Evolutionary conservation across 176 grass and related monocot species (phyloP).

Genomic region (Zea luxurians): DNA sequence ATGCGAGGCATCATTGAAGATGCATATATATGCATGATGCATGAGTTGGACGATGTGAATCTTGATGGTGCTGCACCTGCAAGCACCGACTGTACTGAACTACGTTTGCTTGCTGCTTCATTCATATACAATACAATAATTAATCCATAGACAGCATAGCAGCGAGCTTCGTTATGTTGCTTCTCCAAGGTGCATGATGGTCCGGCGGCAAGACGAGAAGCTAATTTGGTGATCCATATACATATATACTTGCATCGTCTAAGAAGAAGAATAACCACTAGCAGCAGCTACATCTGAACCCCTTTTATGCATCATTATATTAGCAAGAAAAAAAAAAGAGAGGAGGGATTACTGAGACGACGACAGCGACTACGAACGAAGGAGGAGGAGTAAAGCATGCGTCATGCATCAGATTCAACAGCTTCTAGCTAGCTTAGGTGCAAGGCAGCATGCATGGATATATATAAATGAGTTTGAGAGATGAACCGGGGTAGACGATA

Average conservation of each 20-base stretch:
- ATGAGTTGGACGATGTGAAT: constrained; percentile 66
- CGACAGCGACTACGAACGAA: too few species aligned
- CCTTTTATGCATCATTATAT: not conserved
- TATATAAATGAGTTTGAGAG: not conserved
- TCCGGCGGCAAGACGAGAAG: not conserved
- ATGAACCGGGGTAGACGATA: not conserved
- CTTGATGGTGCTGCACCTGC: constrained; percentile 90
- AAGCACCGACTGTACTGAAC: constrained; percentile 49
- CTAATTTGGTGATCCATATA: not conserved
- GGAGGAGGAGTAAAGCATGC: not conserved
- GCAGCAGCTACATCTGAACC: not conserved
- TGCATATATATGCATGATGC: not conserved
- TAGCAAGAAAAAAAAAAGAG: too few species aligned
- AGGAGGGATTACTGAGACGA: not conserved
- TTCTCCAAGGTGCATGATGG: not conserved
- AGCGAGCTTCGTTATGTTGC: too few species aligned
- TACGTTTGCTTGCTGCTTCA: not conserved
- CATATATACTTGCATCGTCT: not conserved
- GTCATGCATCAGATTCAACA: not conserved
- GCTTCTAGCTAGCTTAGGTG: not conserved
- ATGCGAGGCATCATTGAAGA: not conserved
- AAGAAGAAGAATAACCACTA: not conserved
- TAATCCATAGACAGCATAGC: not conserved
- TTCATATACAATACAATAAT: not conserved
- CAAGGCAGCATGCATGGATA: not conserved